Base-by-base conservation (phyloP, 2,329 filamentous ascomycete species). In the Botrytis aclada region DNA sequence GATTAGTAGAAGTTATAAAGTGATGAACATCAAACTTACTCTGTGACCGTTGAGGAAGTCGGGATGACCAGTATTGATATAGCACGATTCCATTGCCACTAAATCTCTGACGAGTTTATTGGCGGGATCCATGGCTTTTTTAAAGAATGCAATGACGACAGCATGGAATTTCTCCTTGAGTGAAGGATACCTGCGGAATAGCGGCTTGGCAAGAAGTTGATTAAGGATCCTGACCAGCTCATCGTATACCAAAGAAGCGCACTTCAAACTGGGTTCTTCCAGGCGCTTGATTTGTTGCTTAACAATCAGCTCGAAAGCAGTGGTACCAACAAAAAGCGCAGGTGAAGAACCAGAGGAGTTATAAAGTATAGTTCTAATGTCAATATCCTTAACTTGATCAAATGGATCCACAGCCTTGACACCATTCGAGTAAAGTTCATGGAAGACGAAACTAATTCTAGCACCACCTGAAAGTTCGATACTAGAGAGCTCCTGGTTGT, bases 281-380 rank as follows among this genome's bases (percentile, higher is more conserved):
- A 99, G 84, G 72, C 96, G 90, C 88, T 93, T 97, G 84, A 99
- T 99, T 83, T 99, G 95, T 82, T 98, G 94, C 88, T 98, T 99
- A 77, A 98, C 95, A 78, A 99, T 98, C 77, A 98, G 86, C 83
- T 99, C 96, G 79, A 99, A 99, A n/a, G 96, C 96, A 10, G 93
- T 97, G 12, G 96, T 98, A 72, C 96, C 96, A 43, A 99, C 96
- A 81, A 99, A 99, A 12, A 99, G 89, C 2, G 96, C 95, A 0
- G 96, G 96, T 1, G 95, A 97, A 43, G 96, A 96, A 81, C 96
- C 96, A n/a, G 96, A 98, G 37, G 96, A 98, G 88, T 99, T 99
- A 89, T 97, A 97, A 14, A 99, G 88, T 75, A 98, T 95, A 37
- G 94, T 98, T 78, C 97, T 92, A 79, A 99, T 99, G 81, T 99